Base-by-base conservation (phyloP, 2,329 filamentous ascomycete genomes). In the Tolypocladium cylindrosporum region DNA sequence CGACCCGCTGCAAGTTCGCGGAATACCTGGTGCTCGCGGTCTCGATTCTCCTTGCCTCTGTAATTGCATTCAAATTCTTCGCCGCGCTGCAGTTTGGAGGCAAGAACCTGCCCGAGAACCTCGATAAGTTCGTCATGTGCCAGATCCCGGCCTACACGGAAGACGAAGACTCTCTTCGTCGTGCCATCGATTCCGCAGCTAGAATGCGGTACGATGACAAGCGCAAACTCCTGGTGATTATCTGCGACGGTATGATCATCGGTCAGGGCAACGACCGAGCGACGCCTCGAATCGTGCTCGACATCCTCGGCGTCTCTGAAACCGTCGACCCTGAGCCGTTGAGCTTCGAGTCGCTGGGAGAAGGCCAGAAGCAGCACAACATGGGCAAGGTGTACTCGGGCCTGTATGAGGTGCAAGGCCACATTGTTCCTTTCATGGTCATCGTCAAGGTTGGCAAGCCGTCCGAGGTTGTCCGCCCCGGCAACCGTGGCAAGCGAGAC, bases 171-270 rank as follows among this genome's bases (percentile, higher is more conserved):
- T 97, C 93, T 41, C 81, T 99, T 34, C 91, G 94, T 57, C 92
- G 93, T 79, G 94, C 94, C 59, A 96, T 99, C 66, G 94, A 99
- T 72, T 99, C 94, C 0, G 89, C 91, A 59, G 92, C 94, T 36
- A 84, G 91, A 61, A 97, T 97, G 91, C 87, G 86, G 64, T 99
- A 99, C 69, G 94, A 99, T 68, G 93, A 99, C 71, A 99, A 99
- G 78, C 90, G 94, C 68, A 99, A 99, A 78, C 81, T 99, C 14
- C 79, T 99, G 34, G 85, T 96, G 63, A 81, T 99, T 61, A 80
- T 99, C 62, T 99, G 94, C 68, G 94, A 99, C 69, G 94, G 94
- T 75, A 97, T 99, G 93, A 99, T 99, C 78, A 95, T 99, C 64
- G 94, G 94, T 67, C 92, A 97, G 76, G 94, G 94, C 68, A 99